phyloP scores from a whole-genome alignment of 805 yeast species.

The Scheffersomyces coipomensis region DNA sequence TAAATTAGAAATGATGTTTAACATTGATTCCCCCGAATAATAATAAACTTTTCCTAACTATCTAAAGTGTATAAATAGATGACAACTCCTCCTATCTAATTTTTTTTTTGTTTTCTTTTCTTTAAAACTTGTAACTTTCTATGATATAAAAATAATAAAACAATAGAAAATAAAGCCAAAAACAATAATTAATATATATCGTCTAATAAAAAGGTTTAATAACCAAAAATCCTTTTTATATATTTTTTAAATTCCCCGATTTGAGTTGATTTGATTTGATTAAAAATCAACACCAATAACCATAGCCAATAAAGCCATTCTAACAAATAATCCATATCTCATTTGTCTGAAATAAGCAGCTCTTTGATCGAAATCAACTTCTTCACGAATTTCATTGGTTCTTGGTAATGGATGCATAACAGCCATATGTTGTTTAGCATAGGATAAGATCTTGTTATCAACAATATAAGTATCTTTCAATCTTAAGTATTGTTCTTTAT shows the following conservation, averaged over 20 bases:
- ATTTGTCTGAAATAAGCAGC: conserved; percentile 99
- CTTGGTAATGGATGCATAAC: conserved; percentile 99
- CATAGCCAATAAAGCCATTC: conserved; percentile 98
- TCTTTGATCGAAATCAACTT: conserved; percentile 98
- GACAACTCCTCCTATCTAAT: no score
- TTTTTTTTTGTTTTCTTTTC: no score
- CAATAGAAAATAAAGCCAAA: no score
- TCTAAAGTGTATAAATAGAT: no score
- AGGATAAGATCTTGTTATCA: conserved; percentile 84
- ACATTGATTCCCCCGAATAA: neutral
- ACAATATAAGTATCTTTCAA: conserved; percentile 89
- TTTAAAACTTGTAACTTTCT: no score
- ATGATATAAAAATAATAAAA: no score
- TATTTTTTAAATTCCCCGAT: conserved; percentile 6
- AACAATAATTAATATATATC: neutral
- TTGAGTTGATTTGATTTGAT: conserved; percentile 1
- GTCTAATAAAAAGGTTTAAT: no score
- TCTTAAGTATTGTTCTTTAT: conserved; percentile 74
- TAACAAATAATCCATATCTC: conserved; percentile 96
- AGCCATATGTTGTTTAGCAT: conserved; percentile 98
- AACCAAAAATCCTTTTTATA: no score
- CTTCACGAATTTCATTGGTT: conserved; percentile 93
- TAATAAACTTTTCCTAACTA: neutral
- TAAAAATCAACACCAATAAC: conserved; percentile 92
- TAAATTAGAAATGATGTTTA: no score